Percentiles rank a stretch among this genome's conserved stretches.
Conservation (phyloP, 495 filamentous ascomycete species). For the Halenospora varia region DNA sequence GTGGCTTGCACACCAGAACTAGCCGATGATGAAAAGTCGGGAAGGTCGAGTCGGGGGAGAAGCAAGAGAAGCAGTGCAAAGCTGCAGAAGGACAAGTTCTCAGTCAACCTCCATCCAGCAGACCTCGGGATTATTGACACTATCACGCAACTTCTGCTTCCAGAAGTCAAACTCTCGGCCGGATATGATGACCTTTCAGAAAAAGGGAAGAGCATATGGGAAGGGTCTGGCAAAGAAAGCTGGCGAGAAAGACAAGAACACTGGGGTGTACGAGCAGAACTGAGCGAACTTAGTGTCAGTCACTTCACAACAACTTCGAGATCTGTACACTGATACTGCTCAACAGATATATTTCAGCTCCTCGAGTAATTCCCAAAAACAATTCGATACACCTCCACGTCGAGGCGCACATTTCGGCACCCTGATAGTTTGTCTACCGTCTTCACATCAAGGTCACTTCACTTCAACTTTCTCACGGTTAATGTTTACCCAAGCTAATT, state of each 20-base stretch:
- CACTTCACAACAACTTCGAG: not conserved
- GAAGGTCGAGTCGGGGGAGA: not conserved
- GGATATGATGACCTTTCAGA: not conserved
- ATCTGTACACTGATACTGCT: not conserved
- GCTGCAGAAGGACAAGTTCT: not conserved
- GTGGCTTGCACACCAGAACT: not conserved
- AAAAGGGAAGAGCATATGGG: not conserved
- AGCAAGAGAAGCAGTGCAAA: not conserved
- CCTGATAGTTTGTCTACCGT: not conserved
- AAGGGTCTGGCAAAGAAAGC: not conserved
- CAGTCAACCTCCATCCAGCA: not conserved
- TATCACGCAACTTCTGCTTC: not conserved
- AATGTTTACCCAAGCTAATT: not conserved
- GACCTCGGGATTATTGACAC: not conserved
- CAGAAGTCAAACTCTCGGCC: not conserved
- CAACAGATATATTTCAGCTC: constrained; percentile 1
- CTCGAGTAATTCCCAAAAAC: not conserved
- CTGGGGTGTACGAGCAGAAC: constrained; percentile 1
- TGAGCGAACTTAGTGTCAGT: constrained; percentile 1
- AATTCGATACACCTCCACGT: not conserved
- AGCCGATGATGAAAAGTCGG: not conserved
- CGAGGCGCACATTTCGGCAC: not conserved
- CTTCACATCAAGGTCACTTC: not conserved
- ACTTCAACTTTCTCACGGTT: not conserved
- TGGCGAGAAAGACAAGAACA: constrained; percentile 3